Percentiles rank a stretch among this genome's conserved stretches.
phyloP scores from a whole-genome alignment of 225 moss, liverwort and hornwort species.

The Takakia lepidozioides region DNA sequence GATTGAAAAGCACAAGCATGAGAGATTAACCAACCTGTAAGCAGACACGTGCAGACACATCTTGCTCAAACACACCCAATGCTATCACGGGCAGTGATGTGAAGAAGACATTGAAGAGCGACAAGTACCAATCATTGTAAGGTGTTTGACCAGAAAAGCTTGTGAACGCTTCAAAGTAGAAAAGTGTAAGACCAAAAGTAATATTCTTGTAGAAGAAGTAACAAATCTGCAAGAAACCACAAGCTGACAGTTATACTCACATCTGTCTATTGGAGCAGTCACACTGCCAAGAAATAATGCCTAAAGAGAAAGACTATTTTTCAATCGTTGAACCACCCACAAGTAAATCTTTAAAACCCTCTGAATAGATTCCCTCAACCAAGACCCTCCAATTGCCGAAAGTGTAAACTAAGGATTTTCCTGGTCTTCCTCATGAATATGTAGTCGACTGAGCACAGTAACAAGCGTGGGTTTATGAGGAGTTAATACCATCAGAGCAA shows the following conservation, averaged over 20 bases:
- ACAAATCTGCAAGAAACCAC: constrained; percentile 31
- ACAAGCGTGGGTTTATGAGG: background rate
- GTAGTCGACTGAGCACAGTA: background rate
- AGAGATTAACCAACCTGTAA: constrained; percentile 21
- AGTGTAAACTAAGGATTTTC: no score
- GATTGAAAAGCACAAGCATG: background rate
- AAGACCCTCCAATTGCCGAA: no score
- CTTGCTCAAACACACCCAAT: constrained; percentile 55
- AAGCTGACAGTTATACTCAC: background rate
- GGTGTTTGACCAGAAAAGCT: constrained; percentile 44
- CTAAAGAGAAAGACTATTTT: background rate
- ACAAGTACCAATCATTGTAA: constrained; percentile 57
- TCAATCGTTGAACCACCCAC: background rate
- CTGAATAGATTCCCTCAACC: background rate
- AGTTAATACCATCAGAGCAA: constrained; percentile 48
- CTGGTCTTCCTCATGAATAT: background rate
- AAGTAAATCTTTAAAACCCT: no score
- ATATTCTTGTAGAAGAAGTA: constrained; percentile 70
- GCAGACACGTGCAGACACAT: constrained; percentile 46
- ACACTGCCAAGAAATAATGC: background rate
- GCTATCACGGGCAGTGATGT: constrained; percentile 60
- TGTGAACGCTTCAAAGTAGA: constrained; percentile 46
- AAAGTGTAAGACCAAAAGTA: constrained; percentile 50
- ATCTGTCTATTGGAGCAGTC: no score
- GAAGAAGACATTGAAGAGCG: constrained; percentile 56